These are phyloP conservation scores for Panellus pusillus DNA, from an alignment of 768 basidiomycete genomes.

Conservation along the genomic window DNA sequence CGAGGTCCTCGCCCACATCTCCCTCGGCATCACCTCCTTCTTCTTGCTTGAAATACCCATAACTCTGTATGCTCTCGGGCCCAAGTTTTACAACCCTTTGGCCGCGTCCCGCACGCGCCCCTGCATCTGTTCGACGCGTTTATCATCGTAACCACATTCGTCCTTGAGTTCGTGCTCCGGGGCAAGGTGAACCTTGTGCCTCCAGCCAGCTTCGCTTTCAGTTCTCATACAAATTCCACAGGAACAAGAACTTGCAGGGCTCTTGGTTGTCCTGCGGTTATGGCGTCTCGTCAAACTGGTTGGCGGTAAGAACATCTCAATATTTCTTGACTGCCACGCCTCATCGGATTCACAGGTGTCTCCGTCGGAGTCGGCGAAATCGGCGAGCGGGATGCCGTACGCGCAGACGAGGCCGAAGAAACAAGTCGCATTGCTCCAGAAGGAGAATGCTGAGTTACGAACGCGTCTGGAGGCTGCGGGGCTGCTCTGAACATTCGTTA, in stretches of 20 bases:
- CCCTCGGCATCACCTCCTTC: conserved; percentile 65
- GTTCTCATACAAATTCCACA: no score
- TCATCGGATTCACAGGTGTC: conserved; percentile 47
- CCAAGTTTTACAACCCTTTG: conserved; percentile 58
- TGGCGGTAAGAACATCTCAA: conserved; percentile 34
- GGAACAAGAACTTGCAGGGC: conserved; percentile 67
- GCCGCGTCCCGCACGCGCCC: conserved; percentile 49
- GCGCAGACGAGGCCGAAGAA: conserved; percentile 49
- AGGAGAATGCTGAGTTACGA: conserved; percentile 57
- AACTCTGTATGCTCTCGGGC: conserved; percentile 64
- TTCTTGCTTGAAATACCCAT: conserved; percentile 81
- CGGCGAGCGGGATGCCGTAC: conserved; percentile 51
- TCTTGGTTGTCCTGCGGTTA: conserved; percentile 73
- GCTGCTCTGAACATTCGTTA: conserved; percentile 1
- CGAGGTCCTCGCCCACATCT: conserved; percentile 57
- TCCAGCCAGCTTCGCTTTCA: no score
- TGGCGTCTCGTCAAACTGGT: conserved; percentile 83
- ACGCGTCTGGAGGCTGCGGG: conserved; percentile 31
- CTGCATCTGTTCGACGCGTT: conserved; percentile 76
- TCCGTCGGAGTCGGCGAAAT: conserved; percentile 75
- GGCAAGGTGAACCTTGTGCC: conserved; percentile 41
- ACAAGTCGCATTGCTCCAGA: conserved; percentile 45
- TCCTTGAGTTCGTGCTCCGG: conserved; percentile 66
- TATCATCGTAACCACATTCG: conserved; percentile 72
- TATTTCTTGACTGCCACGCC: background rate